Percentiles rank a stretch among this genome's conserved stretches.
phyloP scores from a whole-genome alignment of 225 moss, liverwort and hornwort genomes.

The Polytrichum commune region DNA sequence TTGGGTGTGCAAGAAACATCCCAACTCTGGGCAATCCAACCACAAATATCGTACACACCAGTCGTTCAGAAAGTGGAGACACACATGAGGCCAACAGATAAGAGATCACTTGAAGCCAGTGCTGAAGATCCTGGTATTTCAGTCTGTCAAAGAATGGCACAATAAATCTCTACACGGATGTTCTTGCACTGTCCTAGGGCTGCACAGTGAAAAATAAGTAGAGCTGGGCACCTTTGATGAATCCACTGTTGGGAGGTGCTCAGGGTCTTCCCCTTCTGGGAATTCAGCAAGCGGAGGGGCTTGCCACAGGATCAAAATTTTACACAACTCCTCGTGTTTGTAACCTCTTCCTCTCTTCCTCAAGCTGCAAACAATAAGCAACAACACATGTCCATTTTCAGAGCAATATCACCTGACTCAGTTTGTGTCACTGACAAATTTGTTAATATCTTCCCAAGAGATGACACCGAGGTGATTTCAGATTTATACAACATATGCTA shows the following conservation, averaged over 20 bases:
- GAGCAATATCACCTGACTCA: too few species aligned
- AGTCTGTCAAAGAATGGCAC: constrained; percentile 44
- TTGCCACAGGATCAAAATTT: constrained; percentile 24
- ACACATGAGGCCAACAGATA: too few species aligned
- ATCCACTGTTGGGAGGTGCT: constrained; percentile 45
- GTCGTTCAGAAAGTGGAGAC: too few species aligned
- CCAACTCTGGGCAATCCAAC: too few species aligned
- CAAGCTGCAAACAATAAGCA: constrained; percentile 53
- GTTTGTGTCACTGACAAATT: too few species aligned
- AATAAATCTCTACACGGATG: constrained; percentile 38
- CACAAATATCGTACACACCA: too few species aligned
- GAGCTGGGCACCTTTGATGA: constrained; percentile 39
- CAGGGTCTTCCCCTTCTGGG: constrained; percentile 29
- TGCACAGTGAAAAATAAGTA: constrained; percentile 31
- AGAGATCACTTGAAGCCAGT: not conserved
- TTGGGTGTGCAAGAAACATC: too few species aligned
- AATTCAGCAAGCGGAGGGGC: constrained; percentile 38
- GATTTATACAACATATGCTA: too few species aligned
- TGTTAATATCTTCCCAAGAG: too few species aligned
- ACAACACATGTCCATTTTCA: too few species aligned
- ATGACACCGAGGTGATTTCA: too few species aligned
- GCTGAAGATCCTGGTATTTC: constrained; percentile 32
- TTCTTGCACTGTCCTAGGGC: constrained; percentile 43
- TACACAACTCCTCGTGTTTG: constrained; percentile 78
- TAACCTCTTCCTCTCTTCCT: constrained; percentile 94